phyloP scores from a whole-genome alignment of 2,329 filamentous ascomycete species.

The Talaromyces albobiverticillius region DNA sequence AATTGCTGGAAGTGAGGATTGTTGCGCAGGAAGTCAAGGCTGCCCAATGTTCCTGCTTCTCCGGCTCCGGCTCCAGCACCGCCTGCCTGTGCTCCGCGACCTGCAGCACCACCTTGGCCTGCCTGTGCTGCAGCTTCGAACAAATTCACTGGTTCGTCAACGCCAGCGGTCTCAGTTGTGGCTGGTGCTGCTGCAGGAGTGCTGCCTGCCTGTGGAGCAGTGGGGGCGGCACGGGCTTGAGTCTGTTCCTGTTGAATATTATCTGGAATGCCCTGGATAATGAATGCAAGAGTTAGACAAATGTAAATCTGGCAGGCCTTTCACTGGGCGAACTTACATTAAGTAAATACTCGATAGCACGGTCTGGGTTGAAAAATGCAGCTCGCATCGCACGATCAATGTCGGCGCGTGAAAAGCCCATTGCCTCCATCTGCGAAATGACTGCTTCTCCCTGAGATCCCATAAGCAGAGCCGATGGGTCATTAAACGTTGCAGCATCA shows the following conservation, averaged over 20 bases:
- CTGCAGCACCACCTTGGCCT: constrained; percentile 47
- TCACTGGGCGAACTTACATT: constrained; percentile 60
- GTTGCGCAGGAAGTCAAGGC: constrained; percentile 88
- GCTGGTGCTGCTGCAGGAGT: constrained; percentile 33
- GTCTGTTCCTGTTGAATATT: constrained; percentile 71
- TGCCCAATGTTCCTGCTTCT: constrained; percentile 62
- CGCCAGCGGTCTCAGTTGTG: constrained; percentile 37
- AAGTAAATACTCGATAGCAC: constrained; percentile 92
- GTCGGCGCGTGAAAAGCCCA: constrained; percentile 87
- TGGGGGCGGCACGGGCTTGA: constrained; percentile 41
- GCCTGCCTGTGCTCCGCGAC: constrained; percentile 32
- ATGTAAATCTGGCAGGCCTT: background rate
- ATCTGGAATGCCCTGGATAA: constrained; percentile 83
- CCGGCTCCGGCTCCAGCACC: constrained; percentile 47
- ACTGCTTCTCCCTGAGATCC: constrained; percentile 78
- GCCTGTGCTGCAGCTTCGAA: constrained; percentile 90
- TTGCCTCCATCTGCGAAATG: constrained; percentile 90
- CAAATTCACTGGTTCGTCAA: constrained; percentile 72
- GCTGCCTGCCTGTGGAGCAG: constrained; percentile 31
- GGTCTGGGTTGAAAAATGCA: constrained; percentile 94
- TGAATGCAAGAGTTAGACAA: background rate
- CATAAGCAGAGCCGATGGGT: constrained; percentile 80
- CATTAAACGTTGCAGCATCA: constrained; percentile 53
- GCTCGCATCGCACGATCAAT: constrained; percentile 95
- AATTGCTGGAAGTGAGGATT: constrained; percentile 98